phyloP scores from a whole-genome alignment of 192 early-diverging fungal genomes.

The Pilaira anomala region DNA sequence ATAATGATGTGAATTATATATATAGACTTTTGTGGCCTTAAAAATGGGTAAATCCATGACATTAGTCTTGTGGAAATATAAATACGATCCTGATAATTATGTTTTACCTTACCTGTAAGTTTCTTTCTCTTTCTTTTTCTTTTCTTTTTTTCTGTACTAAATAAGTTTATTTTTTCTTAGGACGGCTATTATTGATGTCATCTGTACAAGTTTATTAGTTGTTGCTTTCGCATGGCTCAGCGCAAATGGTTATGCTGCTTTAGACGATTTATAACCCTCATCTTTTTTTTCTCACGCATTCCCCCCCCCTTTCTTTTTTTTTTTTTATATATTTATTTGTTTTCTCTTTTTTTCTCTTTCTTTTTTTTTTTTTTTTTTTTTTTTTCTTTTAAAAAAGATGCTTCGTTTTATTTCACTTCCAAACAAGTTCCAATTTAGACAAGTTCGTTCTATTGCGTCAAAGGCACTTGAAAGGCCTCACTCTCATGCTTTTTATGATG shows the following conservation, averaged over 20 bases:
- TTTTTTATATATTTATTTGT: not conserved
- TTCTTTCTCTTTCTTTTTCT: not conserved
- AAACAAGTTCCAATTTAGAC: not conserved
- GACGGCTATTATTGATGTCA: constrained; percentile 67
- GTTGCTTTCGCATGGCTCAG: constrained; percentile 39
- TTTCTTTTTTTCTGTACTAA: not conserved
- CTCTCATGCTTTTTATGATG: constrained; percentile 6
- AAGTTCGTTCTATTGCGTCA: constrained; percentile 5
- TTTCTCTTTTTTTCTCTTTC: not conserved
- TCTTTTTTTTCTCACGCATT: constrained; percentile 11
- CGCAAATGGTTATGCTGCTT: constrained; percentile 11
- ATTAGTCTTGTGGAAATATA: constrained; percentile 56
- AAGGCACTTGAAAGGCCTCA: constrained; percentile 19
- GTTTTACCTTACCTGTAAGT: constrained; percentile 59
- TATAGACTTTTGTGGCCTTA: constrained; percentile 54
- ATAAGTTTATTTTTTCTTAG: constrained; percentile 37
- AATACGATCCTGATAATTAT: constrained; percentile 80
- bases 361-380: not conserved
- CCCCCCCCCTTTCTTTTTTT: not conserved
- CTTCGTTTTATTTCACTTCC: not conserved
- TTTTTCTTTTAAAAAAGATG: not conserved
- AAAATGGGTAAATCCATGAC: constrained; percentile 56
- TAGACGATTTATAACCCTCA: constrained; percentile 1
- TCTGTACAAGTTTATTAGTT: constrained; percentile 63
- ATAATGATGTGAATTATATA: constrained; percentile 7